Percentiles rank a stretch among this genome's conserved stretches.
Conservation (phyloP, 257 asterid species). For the Sherardia arvensis region DNA sequence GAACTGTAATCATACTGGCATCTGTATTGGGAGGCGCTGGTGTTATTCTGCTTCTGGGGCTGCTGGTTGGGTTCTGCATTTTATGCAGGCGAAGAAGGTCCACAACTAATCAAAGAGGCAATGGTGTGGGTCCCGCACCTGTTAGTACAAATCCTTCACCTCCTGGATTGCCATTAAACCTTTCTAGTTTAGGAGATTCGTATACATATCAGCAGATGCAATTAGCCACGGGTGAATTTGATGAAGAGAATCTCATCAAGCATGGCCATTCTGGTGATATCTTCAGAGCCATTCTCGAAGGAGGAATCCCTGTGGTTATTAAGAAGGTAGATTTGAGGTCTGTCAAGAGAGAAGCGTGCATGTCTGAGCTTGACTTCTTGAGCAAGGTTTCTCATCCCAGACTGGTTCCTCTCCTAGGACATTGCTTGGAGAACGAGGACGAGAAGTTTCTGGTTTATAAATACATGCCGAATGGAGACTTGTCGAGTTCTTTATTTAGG, state of each 20-base stretch:
- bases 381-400: slow-evolving; percentile 68
- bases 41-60: slow-evolving; percentile 33
- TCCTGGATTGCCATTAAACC: slow-evolving; percentile 39
- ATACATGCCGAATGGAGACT: slow-evolving; percentile 74
- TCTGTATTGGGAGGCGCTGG: slow-evolving; percentile 69
- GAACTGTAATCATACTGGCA: slow-evolving; percentile 45
- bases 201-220: slow-evolving; percentile 80
- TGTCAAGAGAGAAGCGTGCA: slow-evolving; percentile 48
- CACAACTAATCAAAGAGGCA: slow-evolving; percentile 43
- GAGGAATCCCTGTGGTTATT: slow-evolving; percentile 57
- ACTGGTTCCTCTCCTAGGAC: slow-evolving; percentile 77
- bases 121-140: slow-evolving; percentile 62
- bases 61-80: slow-evolving; percentile 27
- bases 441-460: slow-evolving; percentile 78
- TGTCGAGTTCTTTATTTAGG: slow-evolving; percentile 75
- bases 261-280: slow-evolving; percentile 82
- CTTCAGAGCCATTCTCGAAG: slow-evolving; percentile 68
- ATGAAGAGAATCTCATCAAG: slow-evolving; percentile 49
- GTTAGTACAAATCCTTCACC: slow-evolving; percentile 41
- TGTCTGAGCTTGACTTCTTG: slow-evolving; percentile 59
- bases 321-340: slow-evolving; percentile 53
- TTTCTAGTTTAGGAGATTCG: slow-evolving; percentile 58
- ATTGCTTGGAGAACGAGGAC: slow-evolving; percentile 81
- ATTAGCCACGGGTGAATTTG: slow-evolving; percentile 58
- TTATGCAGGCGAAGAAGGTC: slow-evolving; percentile 54